Evolutionary conservation across 768 basidiomycete genomes (phyloP).

Genomic region (Amanita muscaria): DNA sequence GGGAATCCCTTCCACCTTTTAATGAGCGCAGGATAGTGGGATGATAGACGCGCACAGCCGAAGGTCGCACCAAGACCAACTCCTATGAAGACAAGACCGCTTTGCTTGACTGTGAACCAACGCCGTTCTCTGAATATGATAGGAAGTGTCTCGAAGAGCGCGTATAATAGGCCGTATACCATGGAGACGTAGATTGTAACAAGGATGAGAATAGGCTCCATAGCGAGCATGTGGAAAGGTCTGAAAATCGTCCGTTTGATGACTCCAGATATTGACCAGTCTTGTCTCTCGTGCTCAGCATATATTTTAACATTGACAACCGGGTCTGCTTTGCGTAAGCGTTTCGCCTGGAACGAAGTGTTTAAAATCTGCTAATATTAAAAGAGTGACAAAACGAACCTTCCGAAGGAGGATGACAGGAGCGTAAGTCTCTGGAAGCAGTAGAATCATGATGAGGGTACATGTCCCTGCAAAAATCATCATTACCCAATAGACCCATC

Average conservation of each 20-base stretch:
- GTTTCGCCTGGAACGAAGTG: conserved; percentile 25
- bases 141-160: conserved; percentile 47
- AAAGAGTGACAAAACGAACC: conserved; percentile 14
- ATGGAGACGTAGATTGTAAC: conserved; percentile 55
- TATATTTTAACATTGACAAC: conserved; percentile 32
- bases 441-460: conserved; percentile 32
- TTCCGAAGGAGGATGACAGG: conserved; percentile 48
- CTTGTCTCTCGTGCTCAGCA: conserved; percentile 50
- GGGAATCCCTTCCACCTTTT: conserved; percentile 41
- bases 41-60: conserved; percentile 28
- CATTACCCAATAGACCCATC: conserved; percentile 67
- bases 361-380: too few species aligned
- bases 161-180: conserved; percentile 53
- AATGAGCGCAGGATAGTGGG: conserved; percentile 33
- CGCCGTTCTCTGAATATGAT: conserved; percentile 32
- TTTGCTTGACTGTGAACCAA: conserved; percentile 30
- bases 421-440: conserved; percentile 61
- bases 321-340: conserved; percentile 41
- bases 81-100: conserved; percentile 51
- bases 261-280: conserved; percentile 43
- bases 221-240: conserved; percentile 51
- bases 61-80: conserved; percentile 39
- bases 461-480: conserved; percentile 52
- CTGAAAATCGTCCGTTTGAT: conserved; percentile 48
- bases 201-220: conserved; percentile 56